Conservation (phyloP, 108 stramenopile genomes). For the Skeletonema grethae region DNA sequence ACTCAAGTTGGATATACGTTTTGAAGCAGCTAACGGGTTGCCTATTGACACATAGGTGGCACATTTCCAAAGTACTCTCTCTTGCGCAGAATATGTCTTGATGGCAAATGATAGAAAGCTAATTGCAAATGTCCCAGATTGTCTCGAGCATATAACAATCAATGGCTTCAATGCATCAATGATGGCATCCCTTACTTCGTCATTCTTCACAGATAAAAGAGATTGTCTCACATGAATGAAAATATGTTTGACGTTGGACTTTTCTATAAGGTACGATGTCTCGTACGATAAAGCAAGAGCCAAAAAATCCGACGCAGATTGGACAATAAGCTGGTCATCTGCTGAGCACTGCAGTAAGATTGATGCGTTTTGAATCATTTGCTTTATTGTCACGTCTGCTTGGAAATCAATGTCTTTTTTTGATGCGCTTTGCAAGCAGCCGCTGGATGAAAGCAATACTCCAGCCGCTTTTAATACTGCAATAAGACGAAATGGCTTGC, state of each 20-base stretch:
- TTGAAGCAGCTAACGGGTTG: constrained; percentile 15
- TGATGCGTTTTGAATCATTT: constrained; percentile 20
- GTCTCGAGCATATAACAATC: constrained; percentile 18
- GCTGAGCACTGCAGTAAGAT: constrained; percentile 7
- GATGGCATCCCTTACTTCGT: background rate
- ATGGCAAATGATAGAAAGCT: constrained; percentile 17
- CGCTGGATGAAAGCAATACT: constrained; percentile 6
- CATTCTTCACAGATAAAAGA: background rate
- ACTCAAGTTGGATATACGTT: constrained; percentile 1
- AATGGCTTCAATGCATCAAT: constrained; percentile 23
- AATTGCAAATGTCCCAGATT: constrained; percentile 24
- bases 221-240: constrained; percentile 17
- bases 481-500: constrained; percentile 20
- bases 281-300: constrained; percentile 25
- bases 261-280: constrained; percentile 12
- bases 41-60: constrained; percentile 15
- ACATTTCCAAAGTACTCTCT: constrained; percentile 7
- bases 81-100: background rate
- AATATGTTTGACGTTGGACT: constrained; percentile 26
- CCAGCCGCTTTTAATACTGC: constrained; percentile 18
- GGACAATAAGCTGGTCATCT: constrained; percentile 10
- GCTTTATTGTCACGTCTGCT: background rate
- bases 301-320: constrained; percentile 13
- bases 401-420: background rate
- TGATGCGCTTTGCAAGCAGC: background rate